Evolutionary conservation across 1,139 yeast genomes (phyloP), one percentile per base, ranked within the genome.

Genomic region (Diutina sp.): DNA sequence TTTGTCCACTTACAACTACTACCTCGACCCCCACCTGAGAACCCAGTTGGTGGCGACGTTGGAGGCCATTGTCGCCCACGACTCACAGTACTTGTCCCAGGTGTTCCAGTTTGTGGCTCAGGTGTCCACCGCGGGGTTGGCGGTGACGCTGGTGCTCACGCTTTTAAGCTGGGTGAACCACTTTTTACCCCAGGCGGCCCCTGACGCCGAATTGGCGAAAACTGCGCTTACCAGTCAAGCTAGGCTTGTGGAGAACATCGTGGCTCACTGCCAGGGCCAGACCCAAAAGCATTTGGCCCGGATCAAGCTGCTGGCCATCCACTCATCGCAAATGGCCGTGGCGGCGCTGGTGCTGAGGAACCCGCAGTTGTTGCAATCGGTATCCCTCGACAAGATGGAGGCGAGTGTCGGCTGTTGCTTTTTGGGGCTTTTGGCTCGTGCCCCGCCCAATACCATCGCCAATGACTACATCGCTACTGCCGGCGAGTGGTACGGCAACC

Each of bases 91-190:
- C 56, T 64, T 78, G 50, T 60, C 65, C 16, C 66, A 66, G 16
- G 73, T 72, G 55, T 64, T 71, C 50, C 72, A 71, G 54, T 80
- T 71, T 59, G 69, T 80, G 50, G 58, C 64, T 45, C 72, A 73
- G 38, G 64, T 72, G 45, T 69, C 78, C 1, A 41, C 45, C 50
- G 58, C 65, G 25, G 70, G 69, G 56, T 67, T 76, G 58, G 86
- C 91, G 2, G 66, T 76, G 4, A 70, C 82, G 6, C 87, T 82
- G 65, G 70, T 81, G 58, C 69, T 82, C 64, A 76, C 85, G 4
- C 69, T 85, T 18, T 71, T 85, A 54, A 73, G 74, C 41, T 86
- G 91, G 90, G 68, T 73, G 54, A 77, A 76, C 61, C 60, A 62
- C 30, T 66, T 71, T 21, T 41, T 28, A 53, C 46, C 18, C 9